phyloP scores from a whole-genome alignment of 106 monocot genomes.

The Ottelia alismoides region DNA sequence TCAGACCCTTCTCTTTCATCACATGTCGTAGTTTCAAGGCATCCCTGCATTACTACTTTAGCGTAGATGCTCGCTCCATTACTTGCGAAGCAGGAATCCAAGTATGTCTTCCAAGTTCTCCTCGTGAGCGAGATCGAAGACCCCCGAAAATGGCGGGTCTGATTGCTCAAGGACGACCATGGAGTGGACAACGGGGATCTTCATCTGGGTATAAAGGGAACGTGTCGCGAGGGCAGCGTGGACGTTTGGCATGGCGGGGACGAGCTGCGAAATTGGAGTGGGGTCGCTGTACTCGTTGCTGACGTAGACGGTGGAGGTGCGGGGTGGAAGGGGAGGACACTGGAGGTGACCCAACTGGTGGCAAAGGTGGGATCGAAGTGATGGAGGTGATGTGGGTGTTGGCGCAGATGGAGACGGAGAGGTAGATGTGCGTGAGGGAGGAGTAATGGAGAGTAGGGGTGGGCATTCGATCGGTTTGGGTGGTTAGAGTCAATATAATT shows the following conservation, averaged over 20 bases:
- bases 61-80: constrained; percentile 12
- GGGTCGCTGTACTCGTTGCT: constrained; percentile 31
- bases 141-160: constrained; percentile 21
- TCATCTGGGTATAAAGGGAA: constrained; percentile 18
- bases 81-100: constrained; percentile 37
- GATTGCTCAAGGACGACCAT: constrained; percentile 26
- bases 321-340: constrained; percentile 15
- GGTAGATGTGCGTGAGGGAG: constrained; percentile 46
- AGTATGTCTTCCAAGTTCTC: constrained; percentile 31
- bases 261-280: constrained; percentile 29
- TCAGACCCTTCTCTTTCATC: constrained; percentile 5
- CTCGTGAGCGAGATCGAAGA: constrained; percentile 21
- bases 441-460: too few species aligned
- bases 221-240: constrained; percentile 26
- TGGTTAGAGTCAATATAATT: too few species aligned
- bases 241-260: constrained; percentile 56
- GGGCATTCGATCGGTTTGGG: too few species aligned
- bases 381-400: constrained; percentile 37
- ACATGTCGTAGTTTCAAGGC: constrained; percentile 6
- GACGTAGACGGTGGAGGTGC: constrained; percentile 57
- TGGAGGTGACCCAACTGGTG: constrained; percentile 19
- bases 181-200: constrained; percentile 28
- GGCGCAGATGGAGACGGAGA: constrained; percentile 35
- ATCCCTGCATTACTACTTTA: constrained; percentile 11
- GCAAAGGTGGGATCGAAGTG: constrained; percentile 25